Conservation (phyloP, 1,284 basidiomycete species). For the Cryptococcus sp. region DNA sequence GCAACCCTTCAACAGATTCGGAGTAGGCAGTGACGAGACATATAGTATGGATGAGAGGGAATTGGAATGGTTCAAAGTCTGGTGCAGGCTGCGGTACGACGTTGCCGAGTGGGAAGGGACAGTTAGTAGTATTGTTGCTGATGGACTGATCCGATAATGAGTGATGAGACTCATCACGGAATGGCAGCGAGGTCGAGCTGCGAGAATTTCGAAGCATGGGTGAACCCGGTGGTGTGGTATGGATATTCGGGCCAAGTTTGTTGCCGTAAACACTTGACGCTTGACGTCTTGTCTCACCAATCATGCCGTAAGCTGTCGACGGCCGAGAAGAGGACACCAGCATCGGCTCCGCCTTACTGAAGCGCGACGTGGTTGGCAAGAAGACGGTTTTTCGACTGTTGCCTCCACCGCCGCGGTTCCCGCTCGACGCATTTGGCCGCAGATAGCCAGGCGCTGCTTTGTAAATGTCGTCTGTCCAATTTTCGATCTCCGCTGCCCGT, state of each 20-base stretch:
- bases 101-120: slow-evolving; percentile 84
- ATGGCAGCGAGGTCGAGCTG: slow-evolving; percentile 75
- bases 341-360: slow-evolving; percentile 71
- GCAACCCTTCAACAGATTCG: slow-evolving; percentile 92
- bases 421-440: slow-evolving; percentile 74
- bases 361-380: slow-evolving; percentile 79
- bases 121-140: slow-evolving; percentile 48
- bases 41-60: slow-evolving; percentile 90
- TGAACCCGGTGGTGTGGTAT: slow-evolving; percentile 70
- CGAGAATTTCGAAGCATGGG: slow-evolving; percentile 72
- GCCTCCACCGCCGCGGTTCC: slow-evolving; percentile 48
- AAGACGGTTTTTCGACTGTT: slow-evolving; percentile 59
- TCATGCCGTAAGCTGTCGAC: slow-evolving; percentile 67
- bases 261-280: slow-evolving; percentile 49
- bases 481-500: slow-evolving; percentile 87
- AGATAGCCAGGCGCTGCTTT: slow-evolving; percentile 87
- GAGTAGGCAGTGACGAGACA: slow-evolving; percentile 98
- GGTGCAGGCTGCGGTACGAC: slow-evolving; percentile 89
- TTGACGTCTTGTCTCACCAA: slow-evolving; percentile 28
- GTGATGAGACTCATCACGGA: slow-evolving; percentile 47
- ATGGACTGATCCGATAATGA: slow-evolving; percentile 42
- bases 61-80: slow-evolving; percentile 94
- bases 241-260: slow-evolving; percentile 43
- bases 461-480: slow-evolving; percentile 96
- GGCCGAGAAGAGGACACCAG: slow-evolving; percentile 65